Conservation (phyloP, 2,329 filamentous ascomycete species). For the Fusarium sterilihyphosum region DNA sequence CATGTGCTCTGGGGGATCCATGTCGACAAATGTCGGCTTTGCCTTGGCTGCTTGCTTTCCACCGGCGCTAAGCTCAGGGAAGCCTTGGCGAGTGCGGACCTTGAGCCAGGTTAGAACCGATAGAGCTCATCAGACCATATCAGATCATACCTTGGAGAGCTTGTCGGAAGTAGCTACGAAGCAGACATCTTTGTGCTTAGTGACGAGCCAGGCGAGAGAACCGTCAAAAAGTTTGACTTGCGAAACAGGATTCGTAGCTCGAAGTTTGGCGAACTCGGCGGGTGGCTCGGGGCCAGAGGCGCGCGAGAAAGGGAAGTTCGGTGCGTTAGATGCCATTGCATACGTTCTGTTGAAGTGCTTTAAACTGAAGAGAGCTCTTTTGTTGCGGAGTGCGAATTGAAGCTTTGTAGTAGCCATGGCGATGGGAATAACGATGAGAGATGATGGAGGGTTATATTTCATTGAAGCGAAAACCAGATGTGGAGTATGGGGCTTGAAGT, state of each 20-base stretch:
- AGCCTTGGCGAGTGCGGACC: conserved; percentile 54
- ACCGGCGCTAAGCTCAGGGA: conserved; percentile 58
- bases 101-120: conserved; percentile 11
- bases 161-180: conserved; percentile 55
- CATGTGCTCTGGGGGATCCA: conserved; percentile 60
- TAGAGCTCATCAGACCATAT: no score
- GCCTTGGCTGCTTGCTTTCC: conserved; percentile 60
- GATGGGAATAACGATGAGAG: not conserved
- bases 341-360: not conserved
- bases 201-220: conserved; percentile 58
- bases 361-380: not conserved
- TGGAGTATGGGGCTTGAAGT: not conserved
- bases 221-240: conserved; percentile 58
- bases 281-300: conserved; percentile 49
- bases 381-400: not conserved
- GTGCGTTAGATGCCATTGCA: conserved; percentile 5
- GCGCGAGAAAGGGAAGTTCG: conserved; percentile 34
- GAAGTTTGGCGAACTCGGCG: conserved; percentile 55
- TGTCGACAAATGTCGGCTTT: conserved; percentile 61
- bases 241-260: conserved; percentile 56
- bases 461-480: not conserved
- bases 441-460: not conserved
- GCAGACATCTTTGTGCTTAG: conserved; percentile 59
- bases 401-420: not conserved
- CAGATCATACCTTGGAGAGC: conserved; percentile 55